Base-by-base conservation (phyloP, 805 yeast species). In the Teunomyces atbi region DNA sequence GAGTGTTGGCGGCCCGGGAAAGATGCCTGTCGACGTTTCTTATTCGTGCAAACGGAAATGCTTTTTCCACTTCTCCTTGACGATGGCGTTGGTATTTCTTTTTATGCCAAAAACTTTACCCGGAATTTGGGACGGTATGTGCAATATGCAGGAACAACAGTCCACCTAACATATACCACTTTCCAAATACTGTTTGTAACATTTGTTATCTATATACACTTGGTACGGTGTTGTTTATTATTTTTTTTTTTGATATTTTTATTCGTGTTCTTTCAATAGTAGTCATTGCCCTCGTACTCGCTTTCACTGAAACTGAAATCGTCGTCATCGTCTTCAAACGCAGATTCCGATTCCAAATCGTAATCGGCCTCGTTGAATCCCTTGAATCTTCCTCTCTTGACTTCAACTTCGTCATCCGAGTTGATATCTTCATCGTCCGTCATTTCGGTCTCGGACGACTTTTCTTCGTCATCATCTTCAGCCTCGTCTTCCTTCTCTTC, bases 401-500 rank as follows among this genome's bases (percentile, higher is more conserved):
- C 60, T 50, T 72, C 77, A 7, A 72, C 75, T 54, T 72, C 77
- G 53, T 71, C 77, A 49, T 72, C 76, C 3, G 71, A 58, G 38
- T 59, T 63, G 33, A 63, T 68, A 44, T 57, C 60, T 23, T 55
- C 44, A 40, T 48, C 52, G 8, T 46, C 51, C 10, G 42, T 34
- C 35, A 29, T 27, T 6, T 21, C 27, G 13, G 39, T 28, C 11
- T 21, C n/a, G n/a, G 26, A 20, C 28, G 13, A 8, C 5, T 16
- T 6, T 13, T 41, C 37, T 4, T 16, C 34, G n/a, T 28, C 26
- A 16, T 18, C 42, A 18, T 33, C 36, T 28, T 54, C 60, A 23
- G 47, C 50, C 28, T 62, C 69, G 32, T 62, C 66, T 49, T 78
- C 81, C 50, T 73, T 73, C 50, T 84, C 91, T 56, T 86, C 90